Base-by-base conservation (phyloP, 1,139 yeast genomes). In the Meyerozyma elateridarum region DNA sequence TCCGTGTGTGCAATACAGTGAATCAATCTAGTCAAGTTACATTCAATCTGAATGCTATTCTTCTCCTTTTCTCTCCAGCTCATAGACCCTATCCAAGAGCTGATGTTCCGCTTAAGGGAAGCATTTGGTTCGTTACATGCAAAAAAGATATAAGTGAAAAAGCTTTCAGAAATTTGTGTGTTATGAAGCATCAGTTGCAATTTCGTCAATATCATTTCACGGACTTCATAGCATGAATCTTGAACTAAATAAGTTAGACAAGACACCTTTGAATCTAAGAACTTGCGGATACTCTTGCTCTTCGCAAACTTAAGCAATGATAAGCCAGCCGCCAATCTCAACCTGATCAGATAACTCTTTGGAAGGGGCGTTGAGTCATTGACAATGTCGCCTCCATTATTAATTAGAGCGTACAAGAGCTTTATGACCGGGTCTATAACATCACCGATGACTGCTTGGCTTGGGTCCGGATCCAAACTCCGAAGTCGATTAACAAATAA, bases 341-440 rank as follows among this genome's bases (percentile, higher is more conserved):
- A 56, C 40, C 76, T 73, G 40, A 78, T 69, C 44, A 79, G 81
- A 46, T 64, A 78, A 18, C 58, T 55, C 22, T 56, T 61, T 6
- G 95, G 95, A 0, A 95, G 83, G n/a, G 81, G 77, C 46, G 59
- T 65, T 9, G 62, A 55, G 4, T 54, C 58, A 17, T 72, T 64
- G 3, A 80, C 74, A 17, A 88, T 70, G 48, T 88, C 96, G n/a
- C 96, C 96, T 30, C 84, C 83, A 51, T 82, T 82, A 3, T 79
- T 76, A 30, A 88, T 74, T 20, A 84, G 61, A 2, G 89, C 76
- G 25, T 74, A 64, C 27, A 87, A 64, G 25, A 85, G 58, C 43
- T 82, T 84, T 38, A 85, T 56, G 0, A 84, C 77, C 6, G 89
- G 87, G 34, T 68, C 74, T 0, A 44, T 38, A 59, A 63, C 53